Evolutionary conservation across 2,329 filamentous ascomycete species (phyloP), one percentile per base, ranked within the genome.

Genomic region (Colletotrichum sp.): DNA sequence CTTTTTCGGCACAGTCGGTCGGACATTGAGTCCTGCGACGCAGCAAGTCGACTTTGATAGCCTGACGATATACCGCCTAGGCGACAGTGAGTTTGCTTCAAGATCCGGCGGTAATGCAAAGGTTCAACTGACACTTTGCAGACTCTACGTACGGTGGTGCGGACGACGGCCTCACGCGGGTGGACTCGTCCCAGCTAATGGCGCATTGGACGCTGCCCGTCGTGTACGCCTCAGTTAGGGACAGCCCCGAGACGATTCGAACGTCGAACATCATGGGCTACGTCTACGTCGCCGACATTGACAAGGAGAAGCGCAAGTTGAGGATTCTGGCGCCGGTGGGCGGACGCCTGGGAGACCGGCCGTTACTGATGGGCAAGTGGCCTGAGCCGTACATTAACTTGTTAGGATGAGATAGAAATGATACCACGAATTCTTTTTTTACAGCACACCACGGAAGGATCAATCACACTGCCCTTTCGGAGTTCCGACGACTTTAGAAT

Each of bases 221-320:
- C 69, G 95, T 97, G 84, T 92, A 96, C 81, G 95, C 94, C 61
- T 89, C 91, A 3, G 85, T 91, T 0, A 92, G 90, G 62, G 95
- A 97, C 76, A 86, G 90, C 1, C 90, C 94, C 8, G 92, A 95
- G 63, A 90, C 91, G 2, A 92, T 98, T 59, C 91, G 95, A 14
- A 94, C 96, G 79, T 92, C 96, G 9, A 94, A 93, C 71, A 93
- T 98, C 34, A 94, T 97, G 90, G 97, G 97, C 0, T 99, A 98
- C 81, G 90, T 98, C 34, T 98, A 98, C 81, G 94, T 98, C 18
- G 94, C 95, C 1, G 95, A 98, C 76, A 95, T 98, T 5, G 96
- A 99, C 81, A 94, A 95, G 81, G 93, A 94, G 79, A 94, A 94
- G 83, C 92, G 92, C 78, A 94, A 94, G 82, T 88, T 98, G 36